phyloP scores from a whole-genome alignment of 1,284 basidiomycete genomes.

The Apiotrichum siamense region DNA sequence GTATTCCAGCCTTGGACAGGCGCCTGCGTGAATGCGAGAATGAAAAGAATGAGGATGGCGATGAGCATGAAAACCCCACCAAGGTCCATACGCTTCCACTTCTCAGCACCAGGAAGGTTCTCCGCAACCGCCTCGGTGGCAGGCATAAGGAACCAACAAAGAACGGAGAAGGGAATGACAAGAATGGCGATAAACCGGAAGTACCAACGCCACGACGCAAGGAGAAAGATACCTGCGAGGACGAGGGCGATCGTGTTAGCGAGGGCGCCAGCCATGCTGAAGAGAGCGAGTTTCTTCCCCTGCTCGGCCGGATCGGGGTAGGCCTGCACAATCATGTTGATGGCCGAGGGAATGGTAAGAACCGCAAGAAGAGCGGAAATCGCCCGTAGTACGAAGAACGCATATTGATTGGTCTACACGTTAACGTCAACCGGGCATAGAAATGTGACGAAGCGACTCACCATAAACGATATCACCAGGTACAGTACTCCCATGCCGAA shows the following conservation, averaged over 20 bases:
- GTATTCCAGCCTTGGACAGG: slow-evolving; percentile 36
- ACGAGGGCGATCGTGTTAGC: slow-evolving; percentile 29
- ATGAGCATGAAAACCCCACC: slow-evolving; percentile 37
- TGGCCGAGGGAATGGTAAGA: slow-evolving; percentile 39
- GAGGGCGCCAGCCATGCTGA: slow-evolving; percentile 39
- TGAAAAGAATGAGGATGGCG: slow-evolving; percentile 38
- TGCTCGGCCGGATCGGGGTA: slow-evolving; percentile 38
- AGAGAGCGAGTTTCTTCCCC: slow-evolving; percentile 39
- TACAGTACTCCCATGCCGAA: slow-evolving; percentile 38
- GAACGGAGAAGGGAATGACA: slow-evolving; percentile 31
- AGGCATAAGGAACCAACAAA: slow-evolving; percentile 40
- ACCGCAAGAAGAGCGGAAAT: slow-evolving; percentile 39
- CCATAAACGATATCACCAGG: slow-evolving; percentile 45
- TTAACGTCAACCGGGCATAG: too few species aligned
- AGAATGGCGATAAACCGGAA: slow-evolving; percentile 39
- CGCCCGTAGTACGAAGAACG: slow-evolving; percentile 43
- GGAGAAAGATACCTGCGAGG: slow-evolving; percentile 42
- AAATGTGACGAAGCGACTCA: too few species aligned
- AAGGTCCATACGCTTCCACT: slow-evolving; percentile 45
- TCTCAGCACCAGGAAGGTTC: slow-evolving; percentile 32
- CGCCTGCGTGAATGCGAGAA: slow-evolving; percentile 43
- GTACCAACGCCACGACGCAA: slow-evolving; percentile 45
- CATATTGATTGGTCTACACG: slow-evolving; percentile 39
- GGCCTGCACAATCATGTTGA: slow-evolving; percentile 45
- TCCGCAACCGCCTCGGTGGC: slow-evolving; percentile 37